Percentiles rank a stretch among this genome's conserved stretches.
Conservation (phyloP, 805 yeast genomes). For the Kuraishia ogatae region DNA sequence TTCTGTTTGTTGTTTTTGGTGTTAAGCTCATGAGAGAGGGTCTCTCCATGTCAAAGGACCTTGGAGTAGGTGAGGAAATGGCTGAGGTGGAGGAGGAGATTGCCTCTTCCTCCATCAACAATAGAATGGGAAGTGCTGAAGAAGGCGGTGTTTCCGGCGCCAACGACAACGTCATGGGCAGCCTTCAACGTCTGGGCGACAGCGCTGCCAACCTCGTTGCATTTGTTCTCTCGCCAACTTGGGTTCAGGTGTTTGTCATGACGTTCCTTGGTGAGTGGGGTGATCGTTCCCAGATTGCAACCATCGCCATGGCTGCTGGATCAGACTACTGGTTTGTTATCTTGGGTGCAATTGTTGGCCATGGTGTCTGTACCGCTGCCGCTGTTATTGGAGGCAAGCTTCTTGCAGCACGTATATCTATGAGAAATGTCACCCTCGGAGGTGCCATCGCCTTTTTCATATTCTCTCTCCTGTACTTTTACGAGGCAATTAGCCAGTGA, state of each 20-base stretch:
- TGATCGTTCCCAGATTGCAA: conserved; percentile 95
- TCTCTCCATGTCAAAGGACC: conserved; percentile 63
- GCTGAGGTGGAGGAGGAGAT: conserved; percentile 96
- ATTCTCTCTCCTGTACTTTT: conserved; percentile 73
- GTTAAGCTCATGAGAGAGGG: conserved; percentile 73
- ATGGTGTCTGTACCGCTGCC: conserved; percentile 73
- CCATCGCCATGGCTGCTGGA: conserved; percentile 98
- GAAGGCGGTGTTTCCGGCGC: conserved; percentile 27
- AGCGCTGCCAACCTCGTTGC: conserved; percentile 48
- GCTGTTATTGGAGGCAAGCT: conserved; percentile 94
- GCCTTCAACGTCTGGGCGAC: conserved; percentile 4
- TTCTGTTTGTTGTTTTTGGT: conserved; percentile 78
- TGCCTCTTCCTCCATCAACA: conserved; percentile 49
- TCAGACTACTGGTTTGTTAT: conserved; percentile 86
- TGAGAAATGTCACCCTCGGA: conserved; percentile 86
- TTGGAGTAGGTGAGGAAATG: conserved; percentile 90
- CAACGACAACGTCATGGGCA: background rate
- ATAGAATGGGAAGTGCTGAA: conserved; percentile 49
- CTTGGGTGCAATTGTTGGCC: conserved; percentile 85
- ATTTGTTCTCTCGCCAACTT: conserved; percentile 71
- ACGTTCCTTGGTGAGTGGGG: conserved; percentile 99
- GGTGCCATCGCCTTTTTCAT: conserved; percentile 84
- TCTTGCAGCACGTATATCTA: conserved; percentile 79
- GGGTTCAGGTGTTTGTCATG: conserved; percentile 94
- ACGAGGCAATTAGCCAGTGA: conserved; percentile 41